Evolutionary conservation across 208 protist genomes (phyloP).

Genomic region (Acanthamoeba lenticulata): DNA sequence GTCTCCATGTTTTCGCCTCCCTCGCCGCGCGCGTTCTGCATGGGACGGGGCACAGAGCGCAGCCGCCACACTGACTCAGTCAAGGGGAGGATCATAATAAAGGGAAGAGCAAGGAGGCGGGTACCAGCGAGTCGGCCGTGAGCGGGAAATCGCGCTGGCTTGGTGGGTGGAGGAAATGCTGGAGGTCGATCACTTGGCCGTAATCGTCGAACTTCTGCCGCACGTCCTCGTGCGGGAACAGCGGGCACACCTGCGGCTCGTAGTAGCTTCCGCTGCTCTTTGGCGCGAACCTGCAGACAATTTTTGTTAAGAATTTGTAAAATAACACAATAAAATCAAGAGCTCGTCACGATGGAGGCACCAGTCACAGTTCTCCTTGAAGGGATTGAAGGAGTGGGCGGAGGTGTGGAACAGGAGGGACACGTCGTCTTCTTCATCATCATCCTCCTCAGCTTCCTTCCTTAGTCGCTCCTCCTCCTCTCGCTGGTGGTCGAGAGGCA

Average conservation of each 20-base stretch:
- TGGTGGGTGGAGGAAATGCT: slow-evolving; percentile 58
- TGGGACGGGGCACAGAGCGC: not conserved
- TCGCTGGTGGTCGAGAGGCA: not conserved
- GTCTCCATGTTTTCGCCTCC: slow-evolving; percentile 55
- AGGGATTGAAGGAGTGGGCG: slow-evolving; percentile 15
- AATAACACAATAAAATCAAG: not conserved
- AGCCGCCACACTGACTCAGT: too few species aligned
- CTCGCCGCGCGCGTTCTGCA: slow-evolving; percentile 24
- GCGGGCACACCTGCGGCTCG: not conserved
- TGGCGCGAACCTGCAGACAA: not conserved
- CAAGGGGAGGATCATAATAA: too few species aligned
- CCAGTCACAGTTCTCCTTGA: slow-evolving; percentile 55
- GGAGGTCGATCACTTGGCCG: slow-evolving; percentile 34
- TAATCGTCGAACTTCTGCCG: slow-evolving; percentile 59
- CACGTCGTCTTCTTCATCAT: slow-evolving; percentile 45
- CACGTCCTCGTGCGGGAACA: slow-evolving; percentile 53
- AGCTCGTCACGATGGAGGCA: not conserved
- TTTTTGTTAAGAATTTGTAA: not conserved
- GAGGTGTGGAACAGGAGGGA: slow-evolving; percentile 53
- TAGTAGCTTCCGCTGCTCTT: not conserved
- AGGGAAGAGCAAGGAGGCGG: not conserved
- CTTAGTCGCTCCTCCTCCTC: slow-evolving; percentile 5
- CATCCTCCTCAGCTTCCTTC: not conserved
- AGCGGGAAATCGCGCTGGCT: slow-evolving; percentile 34
- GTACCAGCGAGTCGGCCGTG: slow-evolving; percentile 48